These are phyloP conservation scores for Colletotrichum musae DNA, from an alignment of 2,329 filamentous ascomycete genomes.

Conservation along the genomic window DNA sequence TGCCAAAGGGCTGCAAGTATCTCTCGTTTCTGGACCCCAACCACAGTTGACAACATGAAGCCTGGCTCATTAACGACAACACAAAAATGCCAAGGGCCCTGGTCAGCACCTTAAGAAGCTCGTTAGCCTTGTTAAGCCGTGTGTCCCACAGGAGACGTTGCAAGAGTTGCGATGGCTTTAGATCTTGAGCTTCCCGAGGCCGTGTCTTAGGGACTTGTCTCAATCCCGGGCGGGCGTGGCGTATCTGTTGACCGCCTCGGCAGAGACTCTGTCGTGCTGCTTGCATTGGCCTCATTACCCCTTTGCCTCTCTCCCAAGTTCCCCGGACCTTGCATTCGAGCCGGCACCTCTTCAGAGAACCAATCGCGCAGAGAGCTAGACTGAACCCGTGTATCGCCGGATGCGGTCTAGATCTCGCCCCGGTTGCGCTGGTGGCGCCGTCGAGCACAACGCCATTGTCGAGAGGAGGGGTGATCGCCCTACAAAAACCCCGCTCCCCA, in stretches of 20 bases:
- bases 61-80: no score
- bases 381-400: neutral
- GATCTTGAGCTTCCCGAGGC: no score
- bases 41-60: no score
- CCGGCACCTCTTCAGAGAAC: neutral
- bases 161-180: no score
- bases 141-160: no score
- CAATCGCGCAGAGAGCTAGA: neutral
- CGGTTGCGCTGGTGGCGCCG: neutral
- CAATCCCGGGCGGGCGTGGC: neutral
- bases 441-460: constrained; percentile 1
- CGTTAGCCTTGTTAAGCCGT: no score
- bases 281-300: neutral
- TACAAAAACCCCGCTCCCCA: constrained; percentile 5
- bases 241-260: neutral
- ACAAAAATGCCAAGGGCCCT: no score
- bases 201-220: neutral
- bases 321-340: neutral
- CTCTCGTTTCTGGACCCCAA: no score
- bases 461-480: neutral
- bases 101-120: no score
- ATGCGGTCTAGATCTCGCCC: constrained; percentile 1
- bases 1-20: no score
- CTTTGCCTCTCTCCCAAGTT: neutral
- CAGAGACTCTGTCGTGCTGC: neutral